A percentile compares a stretch with the other conserved stretches of the same genome.
phyloP scores from a whole-genome alignment of 164 flowering plant genomes.

The Umbellularia californica region DNA sequence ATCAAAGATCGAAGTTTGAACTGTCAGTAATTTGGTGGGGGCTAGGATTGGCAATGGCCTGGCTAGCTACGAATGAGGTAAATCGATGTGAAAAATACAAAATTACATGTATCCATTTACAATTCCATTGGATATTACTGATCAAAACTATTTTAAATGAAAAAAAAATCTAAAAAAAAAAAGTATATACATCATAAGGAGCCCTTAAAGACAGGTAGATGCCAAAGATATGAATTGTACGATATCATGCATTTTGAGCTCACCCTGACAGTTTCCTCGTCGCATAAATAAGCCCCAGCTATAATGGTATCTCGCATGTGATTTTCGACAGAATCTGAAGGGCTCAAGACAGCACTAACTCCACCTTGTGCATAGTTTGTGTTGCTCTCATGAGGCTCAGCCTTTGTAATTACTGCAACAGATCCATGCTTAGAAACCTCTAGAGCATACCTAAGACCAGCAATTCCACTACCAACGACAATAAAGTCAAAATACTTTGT shows the following conservation, averaged over 20 bases:
- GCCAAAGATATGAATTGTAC: background rate
- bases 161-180: too few species aligned
- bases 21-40: background rate
- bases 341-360: conserved; percentile 92
- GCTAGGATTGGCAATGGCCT: background rate
- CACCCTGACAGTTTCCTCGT: conserved; percentile 96
- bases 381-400: conserved; percentile 94
- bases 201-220: background rate
- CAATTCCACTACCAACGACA: conserved; percentile 96
- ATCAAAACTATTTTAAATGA: too few species aligned
- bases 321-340: conserved; percentile 85
- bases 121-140: too few species aligned
- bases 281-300: conserved; percentile 96
- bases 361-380: conserved; percentile 99
- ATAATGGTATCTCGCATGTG: conserved; percentile 93
- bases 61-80: background rate
- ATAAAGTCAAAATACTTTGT: conserved; percentile 79
- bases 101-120: background rate
- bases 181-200: background rate
- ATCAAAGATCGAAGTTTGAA: background rate
- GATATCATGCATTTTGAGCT: conserved; percentile 6
- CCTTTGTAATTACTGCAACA: conserved; percentile 95
- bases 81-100: background rate
- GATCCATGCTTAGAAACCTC: conserved; percentile 92
- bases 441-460: conserved; percentile 93